These are phyloP conservation scores for Stylonectria norvegica DNA, from an alignment of 2,329 filamentous ascomycete genomes.

Conservation along the genomic window DNA sequence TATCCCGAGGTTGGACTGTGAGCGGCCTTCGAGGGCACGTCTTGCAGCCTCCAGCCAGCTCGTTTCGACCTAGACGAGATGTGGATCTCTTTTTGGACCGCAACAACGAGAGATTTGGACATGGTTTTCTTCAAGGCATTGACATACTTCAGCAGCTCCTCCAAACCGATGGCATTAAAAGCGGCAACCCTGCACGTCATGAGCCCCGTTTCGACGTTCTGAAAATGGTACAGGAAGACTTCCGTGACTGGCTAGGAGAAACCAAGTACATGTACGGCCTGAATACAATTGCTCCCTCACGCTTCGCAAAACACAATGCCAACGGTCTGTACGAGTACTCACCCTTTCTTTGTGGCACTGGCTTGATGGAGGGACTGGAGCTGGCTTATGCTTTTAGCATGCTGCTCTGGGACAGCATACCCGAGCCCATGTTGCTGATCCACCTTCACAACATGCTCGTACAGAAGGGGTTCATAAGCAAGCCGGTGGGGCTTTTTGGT, in stretches of 20 bases:
- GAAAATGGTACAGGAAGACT: conserved; percentile 8
- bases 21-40: conserved; percentile 33
- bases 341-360: conserved; percentile 46
- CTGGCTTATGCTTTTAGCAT: conserved; percentile 34
- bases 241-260: conserved; percentile 17
- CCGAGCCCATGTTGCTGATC: conserved; percentile 38
- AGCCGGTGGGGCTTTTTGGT: conserved; percentile 32
- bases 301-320: conserved; percentile 37
- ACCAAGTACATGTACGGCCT: conserved; percentile 9
- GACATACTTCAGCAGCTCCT: neutral
- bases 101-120: conserved; percentile 21
- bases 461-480: conserved; percentile 36
- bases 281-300: conserved; percentile 36
- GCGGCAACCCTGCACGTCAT: neutral
- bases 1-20: conserved; percentile 43
- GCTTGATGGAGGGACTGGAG: conserved; percentile 43
- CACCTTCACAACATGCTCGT: conserved; percentile 50
- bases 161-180: neutral
- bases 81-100: conserved; percentile 43
- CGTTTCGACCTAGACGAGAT: conserved; percentile 38
- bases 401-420: conserved; percentile 37
- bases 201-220: conserved; percentile 2
- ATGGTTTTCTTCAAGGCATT: conserved; percentile 9
- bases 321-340: conserved; percentile 49
- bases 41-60: conserved; percentile 30